Evolutionary conservation across 176 grass and related monocot species (phyloP).

Genomic region (Oryza coarctata): DNA sequence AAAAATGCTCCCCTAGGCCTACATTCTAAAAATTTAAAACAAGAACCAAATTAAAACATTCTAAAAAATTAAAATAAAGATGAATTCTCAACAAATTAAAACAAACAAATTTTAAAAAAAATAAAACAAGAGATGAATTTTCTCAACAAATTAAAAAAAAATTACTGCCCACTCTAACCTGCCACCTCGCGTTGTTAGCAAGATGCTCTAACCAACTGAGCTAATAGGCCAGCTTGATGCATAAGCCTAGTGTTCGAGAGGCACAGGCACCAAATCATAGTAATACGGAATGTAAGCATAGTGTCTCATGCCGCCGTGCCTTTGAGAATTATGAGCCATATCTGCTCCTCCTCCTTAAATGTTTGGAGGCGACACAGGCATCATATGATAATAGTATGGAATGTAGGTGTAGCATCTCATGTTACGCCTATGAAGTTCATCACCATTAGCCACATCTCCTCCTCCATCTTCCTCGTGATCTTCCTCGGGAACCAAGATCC

Average conservation of each 20-base stretch:
- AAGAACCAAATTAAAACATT: too few relatives aligned
- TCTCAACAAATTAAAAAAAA: background rate
- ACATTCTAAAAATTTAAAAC: too few relatives aligned
- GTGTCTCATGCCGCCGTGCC: background rate
- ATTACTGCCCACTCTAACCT: conserved; percentile 77
- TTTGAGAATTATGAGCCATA: background rate
- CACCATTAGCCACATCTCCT: too few relatives aligned
- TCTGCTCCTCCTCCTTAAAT: too few relatives aligned
- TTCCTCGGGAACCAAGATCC: conserved; percentile 11
- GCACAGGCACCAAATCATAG: too few relatives aligned
- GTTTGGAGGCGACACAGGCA: too few relatives aligned
- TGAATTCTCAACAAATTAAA: background rate
- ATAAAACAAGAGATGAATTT: too few relatives aligned
- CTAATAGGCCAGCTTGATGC: conserved; percentile 35
- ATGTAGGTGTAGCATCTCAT: too few relatives aligned
- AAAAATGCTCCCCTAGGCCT: too few relatives aligned
- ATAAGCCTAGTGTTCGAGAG: too few relatives aligned
- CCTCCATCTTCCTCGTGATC: background rate
- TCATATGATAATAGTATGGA: too few relatives aligned
- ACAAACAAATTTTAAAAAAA: background rate
- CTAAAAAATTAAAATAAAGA: background rate
- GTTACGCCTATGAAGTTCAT: background rate
- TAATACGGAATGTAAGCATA: background rate
- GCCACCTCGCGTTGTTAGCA: conserved; percentile 91
- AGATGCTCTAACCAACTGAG: conserved; percentile 61